A percentile compares a stretch with the other conserved stretches of the same genome.
These are phyloP conservation scores for Pisolithus sp. DNA, from an alignment of 768 basidiomycete species.

Conservation along the genomic window DNA sequence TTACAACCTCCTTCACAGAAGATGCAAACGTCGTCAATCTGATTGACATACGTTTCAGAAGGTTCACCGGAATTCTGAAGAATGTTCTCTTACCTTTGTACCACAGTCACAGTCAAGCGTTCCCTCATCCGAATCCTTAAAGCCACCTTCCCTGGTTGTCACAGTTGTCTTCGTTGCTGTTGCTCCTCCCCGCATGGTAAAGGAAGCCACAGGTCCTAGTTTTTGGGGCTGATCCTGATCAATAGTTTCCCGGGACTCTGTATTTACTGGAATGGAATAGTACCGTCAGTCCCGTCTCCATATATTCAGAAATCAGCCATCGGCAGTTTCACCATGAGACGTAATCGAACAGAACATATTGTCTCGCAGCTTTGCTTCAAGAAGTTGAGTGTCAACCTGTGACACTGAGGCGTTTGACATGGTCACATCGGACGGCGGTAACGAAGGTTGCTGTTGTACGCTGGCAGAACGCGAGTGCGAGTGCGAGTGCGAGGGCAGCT, in stretches of 20 bases:
- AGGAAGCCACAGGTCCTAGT: slow-evolving; percentile 20
- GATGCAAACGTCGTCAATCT: slow-evolving; percentile 53
- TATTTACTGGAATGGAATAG: slow-evolving; percentile 15
- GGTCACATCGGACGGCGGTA: slow-evolving; percentile 24
- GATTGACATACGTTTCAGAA: slow-evolving; percentile 1
- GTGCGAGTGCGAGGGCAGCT: slow-evolving; percentile 19
- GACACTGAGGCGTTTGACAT: slow-evolving; percentile 20
- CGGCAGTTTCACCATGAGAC: slow-evolving; percentile 42
- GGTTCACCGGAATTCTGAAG: slow-evolving; percentile 9
- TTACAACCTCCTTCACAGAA: slow-evolving; percentile 71
- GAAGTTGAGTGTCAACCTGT: slow-evolving; percentile 35
- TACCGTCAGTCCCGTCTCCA: neutral
- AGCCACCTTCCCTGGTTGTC: slow-evolving; percentile 2
- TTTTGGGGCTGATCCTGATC: slow-evolving; percentile 20
- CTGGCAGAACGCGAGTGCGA: slow-evolving; percentile 17
- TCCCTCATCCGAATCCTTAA: slow-evolving; percentile 24
- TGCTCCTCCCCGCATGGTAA: neutral
- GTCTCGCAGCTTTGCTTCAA: slow-evolving; percentile 24
- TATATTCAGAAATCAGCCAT: neutral
- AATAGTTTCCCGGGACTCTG: slow-evolving; percentile 24
- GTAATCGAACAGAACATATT: slow-evolving; percentile 3
- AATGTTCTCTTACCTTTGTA: slow-evolving; percentile 35
- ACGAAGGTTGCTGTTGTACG: slow-evolving; percentile 7
- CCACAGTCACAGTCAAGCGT: slow-evolving; percentile 67
- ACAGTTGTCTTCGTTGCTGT: neutral